A percentile compares a stretch with the other conserved stretches of the same genome.
phyloP scores from a whole-genome alignment of 441 rosid genomes.

The Jatropha multifida region DNA sequence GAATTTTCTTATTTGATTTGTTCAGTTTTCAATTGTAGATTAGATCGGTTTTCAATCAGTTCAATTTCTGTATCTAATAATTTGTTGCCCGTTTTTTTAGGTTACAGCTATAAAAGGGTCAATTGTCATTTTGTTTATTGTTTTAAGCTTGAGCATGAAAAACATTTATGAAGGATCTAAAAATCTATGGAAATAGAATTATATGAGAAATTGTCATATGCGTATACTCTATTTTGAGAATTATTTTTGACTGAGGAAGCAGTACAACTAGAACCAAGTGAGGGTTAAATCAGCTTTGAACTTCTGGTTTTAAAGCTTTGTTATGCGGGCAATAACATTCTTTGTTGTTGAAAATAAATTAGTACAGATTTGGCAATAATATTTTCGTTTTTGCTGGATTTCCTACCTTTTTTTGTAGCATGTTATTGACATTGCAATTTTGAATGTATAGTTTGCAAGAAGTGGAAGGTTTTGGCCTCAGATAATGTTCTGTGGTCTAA shows the following conservation, averaged over 20 bases:
- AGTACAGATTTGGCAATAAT: background rate
- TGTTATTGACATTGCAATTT: background rate
- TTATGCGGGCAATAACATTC: background rate
- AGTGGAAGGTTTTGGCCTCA: constrained; percentile 47
- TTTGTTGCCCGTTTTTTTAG: too few species aligned
- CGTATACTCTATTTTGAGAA: background rate
- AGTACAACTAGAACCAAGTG: background rate
- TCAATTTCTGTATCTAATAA: too few species aligned
- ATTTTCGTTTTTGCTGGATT: background rate
- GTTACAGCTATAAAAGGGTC: too few species aligned
- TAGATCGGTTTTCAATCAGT: background rate
- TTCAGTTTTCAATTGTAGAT: background rate
- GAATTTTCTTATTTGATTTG: background rate
- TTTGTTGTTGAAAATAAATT: background rate
- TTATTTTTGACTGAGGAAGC: background rate
- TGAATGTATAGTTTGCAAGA: constrained; percentile 45
- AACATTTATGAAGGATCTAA: background rate
- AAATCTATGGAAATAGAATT: background rate
- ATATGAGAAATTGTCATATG: background rate
- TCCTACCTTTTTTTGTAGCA: background rate
- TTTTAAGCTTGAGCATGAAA: background rate
- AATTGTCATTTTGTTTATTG: background rate
- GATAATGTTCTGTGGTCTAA: constrained; percentile 43
- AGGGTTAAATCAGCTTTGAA: background rate
- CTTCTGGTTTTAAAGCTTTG: background rate